Evolutionary conservation across 768 basidiomycete species (phyloP).

Genomic region (Collybia sp.): DNA sequence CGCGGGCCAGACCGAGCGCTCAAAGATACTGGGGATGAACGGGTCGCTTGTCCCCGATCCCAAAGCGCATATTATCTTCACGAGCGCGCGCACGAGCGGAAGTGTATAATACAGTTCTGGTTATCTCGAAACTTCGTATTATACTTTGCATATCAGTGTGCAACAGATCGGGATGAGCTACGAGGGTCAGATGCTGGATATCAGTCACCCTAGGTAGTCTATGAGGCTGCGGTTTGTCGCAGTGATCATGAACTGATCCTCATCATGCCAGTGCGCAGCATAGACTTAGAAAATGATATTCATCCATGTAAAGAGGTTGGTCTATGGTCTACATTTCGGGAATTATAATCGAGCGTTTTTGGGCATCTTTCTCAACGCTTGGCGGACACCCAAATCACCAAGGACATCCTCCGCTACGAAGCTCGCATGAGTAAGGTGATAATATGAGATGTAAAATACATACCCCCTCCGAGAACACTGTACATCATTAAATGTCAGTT

Average conservation of each 20-base stretch:
- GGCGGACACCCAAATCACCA: slow-evolving; percentile 70
- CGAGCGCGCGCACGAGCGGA: too few species aligned
- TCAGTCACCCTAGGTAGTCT: too few species aligned
- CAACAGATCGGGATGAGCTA: too few species aligned
- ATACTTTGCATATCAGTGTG: too few species aligned
- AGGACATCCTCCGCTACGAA: slow-evolving; percentile 59
- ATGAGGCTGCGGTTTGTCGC: too few species aligned
- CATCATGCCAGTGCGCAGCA: slow-evolving; percentile 73
- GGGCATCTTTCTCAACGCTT: slow-evolving; percentile 69
- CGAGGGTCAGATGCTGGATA: too few species aligned
- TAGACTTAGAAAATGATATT: too few species aligned
- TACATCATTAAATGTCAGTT: background rate
- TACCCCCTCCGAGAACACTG: slow-evolving; percentile 14
- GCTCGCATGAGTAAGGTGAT: background rate
- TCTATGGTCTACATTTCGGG: background rate
- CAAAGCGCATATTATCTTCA: slow-evolving; percentile 26
- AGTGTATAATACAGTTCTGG: too few species aligned
- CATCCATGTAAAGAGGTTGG: background rate
- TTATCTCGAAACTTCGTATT: too few species aligned
- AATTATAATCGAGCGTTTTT: slow-evolving; percentile 44
- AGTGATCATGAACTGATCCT: too few species aligned
- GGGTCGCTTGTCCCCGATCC: slow-evolving; percentile 27
- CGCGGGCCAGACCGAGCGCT: slow-evolving; percentile 17
- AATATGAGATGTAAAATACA: background rate
- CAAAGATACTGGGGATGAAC: slow-evolving; percentile 26